phyloP scores from a whole-genome alignment of 257 asterid genomes.

The Sherardia arvensis region DNA sequence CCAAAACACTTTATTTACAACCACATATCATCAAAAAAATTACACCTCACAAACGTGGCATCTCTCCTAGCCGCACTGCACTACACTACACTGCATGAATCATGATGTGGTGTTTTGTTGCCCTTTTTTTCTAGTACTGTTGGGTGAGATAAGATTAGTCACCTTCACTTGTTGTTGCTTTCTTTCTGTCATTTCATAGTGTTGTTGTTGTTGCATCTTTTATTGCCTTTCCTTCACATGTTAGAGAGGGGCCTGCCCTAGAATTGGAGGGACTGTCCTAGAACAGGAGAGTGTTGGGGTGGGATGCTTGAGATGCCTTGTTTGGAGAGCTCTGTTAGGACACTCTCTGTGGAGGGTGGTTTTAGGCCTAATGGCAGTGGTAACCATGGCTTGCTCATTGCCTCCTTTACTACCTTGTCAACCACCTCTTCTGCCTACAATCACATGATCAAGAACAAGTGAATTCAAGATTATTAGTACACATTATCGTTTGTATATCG shows the following conservation, averaged over 20 bases:
- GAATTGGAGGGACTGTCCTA: neutral
- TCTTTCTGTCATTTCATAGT: neutral
- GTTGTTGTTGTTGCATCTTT: neutral
- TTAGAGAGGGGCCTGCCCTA: neutral
- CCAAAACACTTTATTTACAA: conserved; percentile 14
- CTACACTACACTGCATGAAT: neutral
- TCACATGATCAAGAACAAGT: neutral
- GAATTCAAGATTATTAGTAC: too few species aligned
- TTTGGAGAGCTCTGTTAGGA: conserved; percentile 33
- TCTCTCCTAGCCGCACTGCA: conserved; percentile 9
- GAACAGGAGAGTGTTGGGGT: conserved; percentile 11
- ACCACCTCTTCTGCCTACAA: conserved; percentile 38
- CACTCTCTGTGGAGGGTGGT: conserved; percentile 37
- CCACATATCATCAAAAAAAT: neutral
- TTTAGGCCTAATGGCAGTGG: conserved; percentile 45
- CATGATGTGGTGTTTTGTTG: neutral
- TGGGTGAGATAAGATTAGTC: neutral
- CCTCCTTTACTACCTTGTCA: conserved; percentile 35
- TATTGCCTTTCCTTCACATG: neutral
- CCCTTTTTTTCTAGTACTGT: neutral
- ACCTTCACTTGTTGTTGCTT: neutral
- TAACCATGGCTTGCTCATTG: conserved; percentile 39
- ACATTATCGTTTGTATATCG: neutral
- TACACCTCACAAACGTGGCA: conserved; percentile 14
- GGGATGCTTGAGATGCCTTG: conserved; percentile 34